Evolutionary conservation across 495 filamentous ascomycete species (phyloP).

Genomic region (Opeltia flavorubescens): DNA sequence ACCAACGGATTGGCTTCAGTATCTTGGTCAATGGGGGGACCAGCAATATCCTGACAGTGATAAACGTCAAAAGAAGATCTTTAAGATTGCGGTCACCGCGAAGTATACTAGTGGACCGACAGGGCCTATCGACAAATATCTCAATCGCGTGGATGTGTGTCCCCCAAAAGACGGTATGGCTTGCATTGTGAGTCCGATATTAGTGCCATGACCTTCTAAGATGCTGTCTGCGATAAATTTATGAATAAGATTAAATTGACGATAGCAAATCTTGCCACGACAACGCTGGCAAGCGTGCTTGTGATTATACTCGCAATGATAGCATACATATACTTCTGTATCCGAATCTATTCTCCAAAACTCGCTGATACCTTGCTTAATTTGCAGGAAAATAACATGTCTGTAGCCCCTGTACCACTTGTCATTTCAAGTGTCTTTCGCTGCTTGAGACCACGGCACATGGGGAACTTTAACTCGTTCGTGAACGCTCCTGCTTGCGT

Average conservation of each 20-base stretch:
- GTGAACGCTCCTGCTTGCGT: constrained; percentile 39
- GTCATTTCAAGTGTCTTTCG: too few relatives aligned
- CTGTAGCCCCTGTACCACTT: too few relatives aligned
- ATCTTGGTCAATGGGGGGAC: constrained; percentile 44
- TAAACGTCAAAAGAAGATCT: constrained; percentile 30
- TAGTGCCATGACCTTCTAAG: constrained; percentile 2
- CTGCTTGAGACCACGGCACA: constrained; percentile 48
- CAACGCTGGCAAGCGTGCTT: too few relatives aligned
- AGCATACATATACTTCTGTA: too few relatives aligned
- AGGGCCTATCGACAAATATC: constrained; percentile 37
- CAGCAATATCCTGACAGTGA: constrained; percentile 34
- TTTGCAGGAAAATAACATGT: too few relatives aligned
- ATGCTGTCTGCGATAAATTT: too few relatives aligned
- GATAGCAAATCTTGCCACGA: too few relatives aligned
- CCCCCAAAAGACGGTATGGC: constrained; percentile 8
- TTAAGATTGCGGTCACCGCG: constrained; percentile 26
- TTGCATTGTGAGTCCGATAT: constrained; percentile 9
- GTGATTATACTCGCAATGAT: too few relatives aligned
- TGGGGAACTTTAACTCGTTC: constrained; percentile 30
- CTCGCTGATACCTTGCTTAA: too few relatives aligned
- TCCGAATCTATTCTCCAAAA: too few relatives aligned
- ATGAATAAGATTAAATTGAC: too few relatives aligned
- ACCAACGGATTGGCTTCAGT: constrained; percentile 37
- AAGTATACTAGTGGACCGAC: constrained; percentile 38
- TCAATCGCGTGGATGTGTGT: constrained; percentile 34